Conservation (phyloP, 306 rosid genomes). For the Cyclanthera cordifolia region DNA sequence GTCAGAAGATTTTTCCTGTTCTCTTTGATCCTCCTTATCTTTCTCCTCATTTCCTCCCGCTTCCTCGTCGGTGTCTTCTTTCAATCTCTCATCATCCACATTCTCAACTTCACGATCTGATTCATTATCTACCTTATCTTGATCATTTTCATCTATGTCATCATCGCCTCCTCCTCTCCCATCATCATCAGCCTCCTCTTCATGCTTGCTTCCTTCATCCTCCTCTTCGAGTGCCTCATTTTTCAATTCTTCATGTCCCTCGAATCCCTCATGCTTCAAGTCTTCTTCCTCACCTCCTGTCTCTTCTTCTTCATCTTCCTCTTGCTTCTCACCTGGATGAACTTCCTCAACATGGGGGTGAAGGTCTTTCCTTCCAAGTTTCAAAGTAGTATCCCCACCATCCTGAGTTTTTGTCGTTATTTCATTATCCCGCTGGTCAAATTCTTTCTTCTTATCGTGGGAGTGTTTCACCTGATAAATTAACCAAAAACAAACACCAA, state of each 20-base stretch:
- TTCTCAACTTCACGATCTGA: conserved; percentile 38
- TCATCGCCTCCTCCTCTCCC: conserved; percentile 56
- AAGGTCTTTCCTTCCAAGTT: conserved; percentile 76
- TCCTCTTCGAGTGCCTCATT: conserved; percentile 35
- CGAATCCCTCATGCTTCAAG: conserved; percentile 29
- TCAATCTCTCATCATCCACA: conserved; percentile 50
- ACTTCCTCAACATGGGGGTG: conserved; percentile 30
- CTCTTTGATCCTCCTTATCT: conserved; percentile 32
- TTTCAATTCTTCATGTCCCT: conserved; percentile 22
- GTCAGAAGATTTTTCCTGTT: conserved; percentile 28
- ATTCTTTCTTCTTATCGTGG: conserved; percentile 73
- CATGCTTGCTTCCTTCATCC: conserved; percentile 45
- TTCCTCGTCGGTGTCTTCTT: conserved; percentile 36
- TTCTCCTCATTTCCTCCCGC: conserved; percentile 28
- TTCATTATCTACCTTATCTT: conserved; percentile 44
- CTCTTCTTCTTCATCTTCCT: conserved; percentile 72
- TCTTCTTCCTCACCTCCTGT: conserved; percentile 38
- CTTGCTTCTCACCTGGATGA: conserved; percentile 29
- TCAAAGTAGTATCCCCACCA: conserved; percentile 23
- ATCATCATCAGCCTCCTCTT: conserved; percentile 41
- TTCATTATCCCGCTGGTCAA: conserved; percentile 36
- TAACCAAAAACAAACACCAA: conserved; percentile 89
- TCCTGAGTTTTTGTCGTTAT: conserved; percentile 13
- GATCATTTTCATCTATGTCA: conserved; percentile 70
- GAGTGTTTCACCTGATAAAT: conserved; percentile 89